Evolutionary conservation across 73 alveolate species (phyloP), one percentile per base, ranked within the genome.

Genomic region (Breviolum minutum): DNA sequence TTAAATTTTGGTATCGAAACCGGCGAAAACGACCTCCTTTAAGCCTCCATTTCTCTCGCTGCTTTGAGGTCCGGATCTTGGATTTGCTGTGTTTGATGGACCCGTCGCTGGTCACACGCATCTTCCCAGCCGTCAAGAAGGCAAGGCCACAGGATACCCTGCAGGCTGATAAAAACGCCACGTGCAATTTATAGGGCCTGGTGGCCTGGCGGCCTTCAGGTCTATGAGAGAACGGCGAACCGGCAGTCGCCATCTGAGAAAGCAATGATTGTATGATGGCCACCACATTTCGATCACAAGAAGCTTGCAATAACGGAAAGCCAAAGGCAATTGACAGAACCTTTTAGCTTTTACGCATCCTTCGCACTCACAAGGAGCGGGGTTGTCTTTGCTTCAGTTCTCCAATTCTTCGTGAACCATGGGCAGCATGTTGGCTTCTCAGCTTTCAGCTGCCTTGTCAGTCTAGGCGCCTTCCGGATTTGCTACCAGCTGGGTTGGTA

Each of bases 81-180:
- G 99, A 95, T 12, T 30, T 95, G 95, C 95, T 95, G 63, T 95
- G 99, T 76, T 66, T 95, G 63, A 95, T 95, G 99, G 95, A 95
- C 71, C 99, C 99, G 8, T 80, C 94, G 66, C 94, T 95, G 48
- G 99, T 95, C 66, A 71, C 99, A 14, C 94, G 94, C 93, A 95
- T 95, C 86, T 81, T 95, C 74, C 99, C 99, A 10, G 99, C 99
- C 5, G 99, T 95, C 54, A 95, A 95, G 87, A 95, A 95, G 93
- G 99, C 84, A 7, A 29, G 24, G n/a, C n/a, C n/a, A n/a, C n/a
- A n/a, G n/a, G n/a, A n/a, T n/a, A n/a, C n/a, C n/a, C n/a, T n/a
- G n/a, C n/a, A n/a, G n/a, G n/a, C n/a, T n/a, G n/a, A n/a, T n/a
- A n/a, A n/a, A n/a, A n/a, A n/a, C n/a, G n/a, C n/a, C n/a, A n/a